Percentiles rank a stretch among this genome's conserved stretches.
Evolutionary conservation across 2,329 filamentous ascomycete species (phyloP).

Genomic region (Paraphaeosphaeria minitans): DNA sequence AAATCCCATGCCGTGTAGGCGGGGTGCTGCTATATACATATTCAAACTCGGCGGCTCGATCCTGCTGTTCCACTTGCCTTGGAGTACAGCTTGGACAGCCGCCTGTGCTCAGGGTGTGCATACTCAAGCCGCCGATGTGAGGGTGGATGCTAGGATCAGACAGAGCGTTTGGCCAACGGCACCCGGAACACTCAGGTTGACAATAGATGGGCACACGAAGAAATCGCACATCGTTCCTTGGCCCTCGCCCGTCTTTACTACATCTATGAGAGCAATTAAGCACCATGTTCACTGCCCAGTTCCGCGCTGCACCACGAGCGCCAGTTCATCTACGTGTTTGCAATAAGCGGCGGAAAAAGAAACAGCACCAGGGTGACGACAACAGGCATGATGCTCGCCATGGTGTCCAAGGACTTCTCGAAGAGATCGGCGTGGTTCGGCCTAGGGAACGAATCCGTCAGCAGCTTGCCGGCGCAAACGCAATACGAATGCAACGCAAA

Average conservation of each 20-base stretch:
- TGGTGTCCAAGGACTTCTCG: not conserved
- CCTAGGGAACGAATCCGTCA: not conserved
- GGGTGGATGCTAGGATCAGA: too few relatives aligned
- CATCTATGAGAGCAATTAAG: not conserved
- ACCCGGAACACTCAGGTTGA: too few relatives aligned
- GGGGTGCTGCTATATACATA: too few relatives aligned
- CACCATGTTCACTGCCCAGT: not conserved
- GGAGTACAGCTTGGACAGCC: too few relatives aligned
- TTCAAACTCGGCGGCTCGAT: too few relatives aligned
- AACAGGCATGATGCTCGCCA: conserved; percentile 4
- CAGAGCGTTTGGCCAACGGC: too few relatives aligned
- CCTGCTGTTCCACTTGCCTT: too few relatives aligned
- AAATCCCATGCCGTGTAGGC: not conserved
- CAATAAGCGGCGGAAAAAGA: conserved; percentile 13
- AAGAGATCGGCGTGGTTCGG: not conserved
- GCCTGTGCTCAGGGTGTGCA: too few relatives aligned
- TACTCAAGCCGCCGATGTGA: too few relatives aligned
- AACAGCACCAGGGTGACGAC: conserved; percentile 11
- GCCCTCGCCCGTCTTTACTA: not conserved
- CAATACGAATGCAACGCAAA: not conserved
- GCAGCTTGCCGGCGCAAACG: not conserved
- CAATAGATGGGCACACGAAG: too few relatives aligned
- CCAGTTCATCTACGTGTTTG: not conserved
- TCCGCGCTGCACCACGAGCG: not conserved
- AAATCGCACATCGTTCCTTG: too few relatives aligned